A percentile compares a stretch with the other conserved stretches of the same genome.
Evolutionary conservation across 495 filamentous ascomycete genomes (phyloP).

Genomic region (Evernia prunastri): DNA sequence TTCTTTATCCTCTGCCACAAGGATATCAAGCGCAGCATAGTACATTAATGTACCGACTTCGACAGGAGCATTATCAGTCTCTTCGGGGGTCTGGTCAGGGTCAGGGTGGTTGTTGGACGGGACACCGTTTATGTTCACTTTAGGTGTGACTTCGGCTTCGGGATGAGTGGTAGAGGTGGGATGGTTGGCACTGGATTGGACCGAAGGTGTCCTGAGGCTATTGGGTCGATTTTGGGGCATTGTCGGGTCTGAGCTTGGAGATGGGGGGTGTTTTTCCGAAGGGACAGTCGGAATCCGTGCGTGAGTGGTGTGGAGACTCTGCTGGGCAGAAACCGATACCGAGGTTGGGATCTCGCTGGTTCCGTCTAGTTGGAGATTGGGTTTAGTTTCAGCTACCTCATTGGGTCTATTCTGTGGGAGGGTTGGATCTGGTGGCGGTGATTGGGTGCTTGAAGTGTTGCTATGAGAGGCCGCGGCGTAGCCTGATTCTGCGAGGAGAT

Average conservation of each 20-base stretch:
- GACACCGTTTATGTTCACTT: neutral
- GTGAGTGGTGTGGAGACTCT: neutral
- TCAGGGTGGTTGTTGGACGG: slow-evolving; percentile 26
- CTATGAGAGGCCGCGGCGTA: neutral
- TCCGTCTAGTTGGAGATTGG: neutral
- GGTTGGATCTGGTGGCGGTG: neutral
- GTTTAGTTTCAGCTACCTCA: neutral
- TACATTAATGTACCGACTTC: slow-evolving; percentile 39
- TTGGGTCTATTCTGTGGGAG: slow-evolving; percentile 1
- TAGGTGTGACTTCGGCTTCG: neutral
- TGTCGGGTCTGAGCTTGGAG: slow-evolving; percentile 52
- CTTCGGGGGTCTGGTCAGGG: slow-evolving; percentile 32
- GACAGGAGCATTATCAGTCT: slow-evolving; percentile 21
- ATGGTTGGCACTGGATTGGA: neutral
- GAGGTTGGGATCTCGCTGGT: neutral
- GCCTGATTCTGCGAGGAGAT: neutral
- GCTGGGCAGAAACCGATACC: neutral
- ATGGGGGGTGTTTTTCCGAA: neutral
- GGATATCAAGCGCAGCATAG: slow-evolving; percentile 47
- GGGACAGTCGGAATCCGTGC: neutral
- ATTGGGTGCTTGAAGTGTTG: neutral
- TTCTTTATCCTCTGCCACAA: slow-evolving; percentile 57
- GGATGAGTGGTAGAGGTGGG: neutral
- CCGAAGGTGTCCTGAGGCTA: neutral
- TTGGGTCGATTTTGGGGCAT: slow-evolving; percentile 65